Evolutionary conservation across 257 asterid species (phyloP), one percentile per base, ranked within the genome.

Genomic region (Fraxinus cuspidata): DNA sequence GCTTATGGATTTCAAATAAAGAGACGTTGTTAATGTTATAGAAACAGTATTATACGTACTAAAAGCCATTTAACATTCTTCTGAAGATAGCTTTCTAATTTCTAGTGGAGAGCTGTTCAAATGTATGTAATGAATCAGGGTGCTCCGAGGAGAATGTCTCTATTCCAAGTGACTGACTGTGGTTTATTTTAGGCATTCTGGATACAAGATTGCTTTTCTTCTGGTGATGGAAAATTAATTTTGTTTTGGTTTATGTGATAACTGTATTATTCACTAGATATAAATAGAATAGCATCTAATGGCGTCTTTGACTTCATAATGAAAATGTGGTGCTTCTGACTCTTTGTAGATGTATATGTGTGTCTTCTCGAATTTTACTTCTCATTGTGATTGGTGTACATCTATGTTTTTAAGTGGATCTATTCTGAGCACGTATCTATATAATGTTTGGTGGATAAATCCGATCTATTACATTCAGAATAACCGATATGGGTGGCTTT

Each of bases 101-200:
- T 74, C 31, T 66, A 74, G 53, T 32, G 31, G 77, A 72, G 66
- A 68, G 47, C 75, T 66, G 72, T 81, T 73, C 6, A 60, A 60
- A 60, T 23, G 67, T 60, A 25, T 60, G 67, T 7, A 60, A 60
- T 21, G 13, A 60, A 60, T 60, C 32, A 56, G 21, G 29, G 68
- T 25, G 68, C 68, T 9, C 15, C 12, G 31, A 23, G 69, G 32
- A 63, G 32, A 25, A 63, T 25, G 15, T 63, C 69, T 63, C 6
- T 11, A 25, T 63, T 23, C 69, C 35, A 63, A 63, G 34, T 63
- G 69, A 63, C 7, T 9, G 7, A 10, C 35, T 25, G 18, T 29
- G 32, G 19, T 63, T 23, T 23, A 23, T 63, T 63, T 25, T 3
- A 40, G 34, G 69, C 19, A 35, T 3, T 27, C 34, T 63, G 69